Evolutionary conservation across 176 grass and related monocot genomes (phyloP), one percentile per base, ranked within the genome.

Genomic region (Carex cristatella): DNA sequence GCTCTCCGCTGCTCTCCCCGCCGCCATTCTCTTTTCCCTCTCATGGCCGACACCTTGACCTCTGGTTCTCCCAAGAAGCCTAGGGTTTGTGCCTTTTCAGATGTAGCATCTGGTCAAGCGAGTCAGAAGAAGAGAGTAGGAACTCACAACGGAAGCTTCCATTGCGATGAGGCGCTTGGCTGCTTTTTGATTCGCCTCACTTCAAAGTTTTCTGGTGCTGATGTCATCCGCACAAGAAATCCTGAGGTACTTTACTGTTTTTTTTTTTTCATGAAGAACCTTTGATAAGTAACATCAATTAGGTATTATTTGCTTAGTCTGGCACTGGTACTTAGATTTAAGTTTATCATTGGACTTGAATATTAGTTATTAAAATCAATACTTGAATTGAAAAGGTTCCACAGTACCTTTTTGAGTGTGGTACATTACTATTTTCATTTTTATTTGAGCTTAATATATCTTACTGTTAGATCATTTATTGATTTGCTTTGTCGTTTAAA

Each of bases 111-210:
- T 8, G 84, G 79, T 65, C 86, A 85, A 38, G 84, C 86, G 14
- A 84, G 66, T 16, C 87, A 55, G 76, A 88, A 86, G 69, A 88
- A 82, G 89, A 87, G 96, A 85, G 91, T 99, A 63, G 96, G 96
- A 2, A 99, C 93, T 37, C 96, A 99, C 91, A 95, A 95, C 69
- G 96, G 96, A 38, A 95, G 91, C 88, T 99, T 99, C 91, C 96
- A 99, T 89, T 99, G 96, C 83, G 96, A 99, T 16, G 96, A 99
- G 93, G 96, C 96, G 55, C 96, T 98, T 65, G 96, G 96, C 13
- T 99, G 96, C 85, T 94, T 91, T 89, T 86, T 99, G 85, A 99
- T 95, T 71, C 96, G 96, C 90, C 93, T 99, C 83, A 99, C 96
- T 60, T 85, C 80, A 60, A 89, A 95, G 80, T 99, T 99, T 86